phyloP scores from a whole-genome alignment of 2,329 filamentous ascomycete genomes.

The Remersonia thermophila region DNA sequence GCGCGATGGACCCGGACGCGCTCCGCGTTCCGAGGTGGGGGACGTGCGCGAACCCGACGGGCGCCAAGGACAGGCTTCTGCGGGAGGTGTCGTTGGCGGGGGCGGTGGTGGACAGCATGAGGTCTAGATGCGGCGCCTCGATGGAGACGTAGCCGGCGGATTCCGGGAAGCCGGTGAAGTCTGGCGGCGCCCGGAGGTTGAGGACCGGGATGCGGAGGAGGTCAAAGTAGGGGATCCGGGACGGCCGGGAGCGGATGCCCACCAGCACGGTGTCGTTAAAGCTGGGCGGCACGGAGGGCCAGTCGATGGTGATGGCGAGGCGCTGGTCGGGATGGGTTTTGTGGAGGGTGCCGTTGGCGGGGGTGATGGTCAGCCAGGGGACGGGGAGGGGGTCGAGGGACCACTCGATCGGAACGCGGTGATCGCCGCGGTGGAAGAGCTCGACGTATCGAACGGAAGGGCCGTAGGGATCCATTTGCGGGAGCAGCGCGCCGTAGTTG shows the following conservation, averaged over 20 bases:
- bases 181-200: constrained; percentile 9
- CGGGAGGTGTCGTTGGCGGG: too few species aligned
- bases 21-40: constrained; percentile 22
- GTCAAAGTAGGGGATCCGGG: constrained; percentile 9
- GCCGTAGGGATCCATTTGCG: constrained; percentile 22
- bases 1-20: constrained; percentile 16
- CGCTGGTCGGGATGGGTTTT: constrained; percentile 19
- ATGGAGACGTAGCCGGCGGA: constrained; percentile 24
- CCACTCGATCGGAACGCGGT: constrained; percentile 11
- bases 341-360: constrained; percentile 19
- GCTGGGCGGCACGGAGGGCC: constrained; percentile 26
- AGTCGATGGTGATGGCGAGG: constrained; percentile 22
- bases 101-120: not conserved
- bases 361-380: constrained; percentile 21
- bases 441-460: constrained; percentile 24
- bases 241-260: constrained; percentile 7
- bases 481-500: constrained; percentile 17
- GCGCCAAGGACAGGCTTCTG: too few species aligned
- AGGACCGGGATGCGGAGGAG: constrained; percentile 16
- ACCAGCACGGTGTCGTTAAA: constrained; percentile 15
- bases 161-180: constrained; percentile 21
- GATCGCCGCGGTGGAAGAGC: constrained; percentile 24
- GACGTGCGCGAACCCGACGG: constrained; percentile 18
- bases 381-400: constrained; percentile 20
- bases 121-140: constrained; percentile 19